Evolutionary conservation across 345 rosid species (phyloP), one percentile per base, ranked within the genome.

Genomic region (Sisymbrium altissimum): DNA sequence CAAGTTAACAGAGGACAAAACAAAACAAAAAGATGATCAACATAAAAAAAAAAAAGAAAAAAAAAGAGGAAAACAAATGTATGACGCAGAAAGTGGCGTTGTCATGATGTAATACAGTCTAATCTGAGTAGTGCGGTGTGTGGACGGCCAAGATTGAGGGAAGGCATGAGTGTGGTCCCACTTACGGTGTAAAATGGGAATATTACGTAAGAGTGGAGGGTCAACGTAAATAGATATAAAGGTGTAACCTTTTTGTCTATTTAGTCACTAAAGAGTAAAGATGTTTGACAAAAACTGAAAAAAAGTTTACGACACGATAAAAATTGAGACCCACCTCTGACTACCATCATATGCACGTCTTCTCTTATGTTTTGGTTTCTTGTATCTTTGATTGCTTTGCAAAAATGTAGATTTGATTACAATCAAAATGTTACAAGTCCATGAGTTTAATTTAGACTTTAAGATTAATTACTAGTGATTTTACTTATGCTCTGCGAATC

Each of bases 141-240:
- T 69, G 58, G 52, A 69, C 69, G 79, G 79, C 59, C 50, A 54
- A 6, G 75, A 76, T 68, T 29, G 58, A 39, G 6, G 14, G 21
- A n/a, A 7, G 40, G 44, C 32, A 13, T 17, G n/a, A 1, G 25
- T 18, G 6, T 56, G 62, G 54, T 53, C 65, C 36, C 46, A 41
- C 44, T 29, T 10, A 12, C 21, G 32, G 68, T 46, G 75, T 25
- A 61, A 7, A 40, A 13, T 32, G 25, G 64, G 27, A 64, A 72
- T 61, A 43, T 52, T 43, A 63, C 64, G 70, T 59, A 41, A 44
- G 72, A 48, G 49, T 68, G 64, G 50, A 75, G 59, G 59, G 75
- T 76, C 79, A 76, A 76, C 79, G 70, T 76, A 68, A 61, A 68
- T 54, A 69, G 79, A 76, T 69, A 62, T 69, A 76, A 69, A 53